Base-by-base conservation (phyloP, 768 basidiomycete species). In the Sarcodon sp. region DNA sequence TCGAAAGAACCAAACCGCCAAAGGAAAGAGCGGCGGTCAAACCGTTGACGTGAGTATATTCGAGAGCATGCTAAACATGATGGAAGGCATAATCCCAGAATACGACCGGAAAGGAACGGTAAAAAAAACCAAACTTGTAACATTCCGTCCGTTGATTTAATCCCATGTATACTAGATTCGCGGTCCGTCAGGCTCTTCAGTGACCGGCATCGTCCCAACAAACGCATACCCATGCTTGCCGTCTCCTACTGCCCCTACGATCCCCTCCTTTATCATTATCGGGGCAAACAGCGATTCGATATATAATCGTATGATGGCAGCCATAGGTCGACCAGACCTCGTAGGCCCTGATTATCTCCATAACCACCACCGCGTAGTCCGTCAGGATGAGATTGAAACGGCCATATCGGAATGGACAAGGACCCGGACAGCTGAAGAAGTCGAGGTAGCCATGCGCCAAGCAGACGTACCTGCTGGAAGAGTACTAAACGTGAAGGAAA, bases 1-100 rank as follows among this genome's bases (percentile, higher is more conserved):
- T 33, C 64, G 71, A 44, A 66, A 71, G 33, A 63, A 60, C 47
- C 62, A 60, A 50, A 50, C 51, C 12, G 56, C 52, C 7, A 58
- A 51, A 45, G 69, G 60, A 16, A 55, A 57, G 43, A 52, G 47
- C 10, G 60, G 55, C 6, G 69, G 82, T 3, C 71, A 70, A 45
- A 79, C 72, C 0, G 81, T 85, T n/a, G 83, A 85, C 57, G 82
- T 84, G 16, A 83, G 82, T 61, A 84, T 85, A 27, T 67, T 82
- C 52, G 81, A 84, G 57, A 83, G 81, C 55, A 83, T 84, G 81
- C 62, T 84, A 4, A 85, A 83, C 55, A 62, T 83, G 44, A 85
- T 83, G 83, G 83, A 84, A 55, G 82, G 83, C 2, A 76, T 85
- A 50, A 77, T 83, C 44, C 83, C 83, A 9, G 83, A 82, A 60